Evolutionary conservation across 805 yeast genomes (phyloP), one percentile per base, ranked within the genome.

Genomic region (Candida stauntonica): DNA sequence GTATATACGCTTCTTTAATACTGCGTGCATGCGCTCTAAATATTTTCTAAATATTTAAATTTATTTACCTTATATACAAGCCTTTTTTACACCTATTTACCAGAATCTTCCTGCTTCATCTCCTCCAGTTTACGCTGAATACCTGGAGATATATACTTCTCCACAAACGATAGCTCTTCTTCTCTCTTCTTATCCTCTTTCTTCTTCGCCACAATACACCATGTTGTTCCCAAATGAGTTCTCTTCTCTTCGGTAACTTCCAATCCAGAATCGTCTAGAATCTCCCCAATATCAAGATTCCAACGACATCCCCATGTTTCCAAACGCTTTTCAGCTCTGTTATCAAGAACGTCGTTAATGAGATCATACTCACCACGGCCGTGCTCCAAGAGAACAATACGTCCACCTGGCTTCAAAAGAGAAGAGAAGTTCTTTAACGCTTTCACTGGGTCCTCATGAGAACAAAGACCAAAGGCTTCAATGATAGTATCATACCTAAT

Each of bases 281-380:
- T 69, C 51, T 83, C 94, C 17, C 89, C 95, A 48, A 93, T 86
- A 57, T 93, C 98, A 46, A 93, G 66, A 57, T 93, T 93, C 97
- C 98, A 93, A 55, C 98, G 70, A 62, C 99, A 93, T 1, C 96
- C 99, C 97, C 98, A 93, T 3, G 81, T 78, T 42, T 82, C 76
- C 64, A 89, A 75, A 62, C 96, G 81, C 50, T 77, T 75, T 45
- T 78, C 88, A 4, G 96, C 89, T 46, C 93, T 71, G 44, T 77
- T 75, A 60, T 93, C 97, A 59, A 93, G 67, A 39, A 83, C 77
- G 20, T 77, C 73, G 62, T 93, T 93, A 48, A 93, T 74, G 36
- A 81, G 76, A 37, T 78, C 81, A 66, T 80, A 87, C 0, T 77
- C 69, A 38, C 96, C 86, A 51, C 96, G 70, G 3, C 99, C 99